Evolutionary conservation across 2,329 filamentous ascomycete species (phyloP), one percentile per base, ranked within the genome.

Genomic region (Trichoderma simmonsii): DNA sequence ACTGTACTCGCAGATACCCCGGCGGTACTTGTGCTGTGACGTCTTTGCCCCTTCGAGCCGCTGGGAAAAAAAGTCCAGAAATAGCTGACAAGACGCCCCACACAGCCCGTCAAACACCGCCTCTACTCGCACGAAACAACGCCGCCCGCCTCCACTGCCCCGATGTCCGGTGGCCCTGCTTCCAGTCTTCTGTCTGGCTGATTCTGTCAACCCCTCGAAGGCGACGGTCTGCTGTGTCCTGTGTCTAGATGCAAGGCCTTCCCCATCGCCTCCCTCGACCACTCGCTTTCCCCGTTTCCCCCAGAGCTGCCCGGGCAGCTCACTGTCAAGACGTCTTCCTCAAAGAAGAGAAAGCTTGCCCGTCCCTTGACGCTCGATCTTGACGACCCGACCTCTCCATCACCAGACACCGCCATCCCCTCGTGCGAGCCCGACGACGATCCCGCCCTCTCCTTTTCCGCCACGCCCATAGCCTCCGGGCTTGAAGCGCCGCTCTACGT

Each of bases 311-410:
- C 78, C 77, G 81, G 81, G 89, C 89, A 90, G 89, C 89, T 91
- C 89, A 83, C 86, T 81, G 85, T 87, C 89, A 91, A 87, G 82
- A 91, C 89, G 89, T 91, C 89, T 89, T 91, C 88, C 85, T 86
- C 84, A 87, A 91, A 91, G 89, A 91, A 91, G 89, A 87, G 89
- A 86, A 91, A 89, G 87, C 87, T 91, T 78, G 85, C 82, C 79
- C 86, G 84, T 77, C 83, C 82, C 79, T 80, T 82, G 74, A 80
- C 81, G 76, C 80, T 81, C 79, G 83, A 86, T 79, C 78, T 81
- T 74, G 80, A 81, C 76, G 80, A 77, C 67, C 75, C 78, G 74
- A 78, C 75, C 74, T 79, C 80, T 72, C 76, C 79, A n/a, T 81
- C 80, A 59, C 81, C 83, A 73, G 86, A 88, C 75, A 82, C 81